These are phyloP conservation scores for Aspergillus jensenii DNA, from an alignment of 2,329 filamentous ascomycete genomes.

Conservation along the genomic window DNA sequence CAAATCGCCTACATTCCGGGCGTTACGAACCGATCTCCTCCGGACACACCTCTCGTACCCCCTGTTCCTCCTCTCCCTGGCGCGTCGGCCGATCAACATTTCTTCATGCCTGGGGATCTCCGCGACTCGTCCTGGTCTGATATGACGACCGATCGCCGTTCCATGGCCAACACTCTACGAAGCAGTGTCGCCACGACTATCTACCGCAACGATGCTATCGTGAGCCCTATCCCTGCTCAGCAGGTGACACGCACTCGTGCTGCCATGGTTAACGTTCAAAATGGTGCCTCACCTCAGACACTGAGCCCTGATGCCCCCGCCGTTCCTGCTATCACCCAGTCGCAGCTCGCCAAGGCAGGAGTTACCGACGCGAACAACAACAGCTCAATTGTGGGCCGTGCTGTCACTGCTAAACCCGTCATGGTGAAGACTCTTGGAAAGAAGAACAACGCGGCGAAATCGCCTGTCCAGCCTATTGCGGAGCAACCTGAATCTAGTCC, in stretches of 20 bases:
- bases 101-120: slow-evolving; percentile 88
- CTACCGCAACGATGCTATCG: slow-evolving; percentile 85
- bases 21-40: slow-evolving; percentile 86
- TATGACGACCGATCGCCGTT: slow-evolving; percentile 59
- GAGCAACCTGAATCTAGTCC: slow-evolving; percentile 18
- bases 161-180: slow-evolving; percentile 49
- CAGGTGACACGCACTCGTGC: slow-evolving; percentile 86
- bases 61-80: slow-evolving; percentile 89
- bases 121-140: slow-evolving; percentile 89
- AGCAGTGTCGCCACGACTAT: slow-evolving; percentile 86
- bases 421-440: slow-evolving; percentile 43
- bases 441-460: slow-evolving; percentile 20
- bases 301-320: slow-evolving; percentile 58
- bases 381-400: slow-evolving; percentile 47
- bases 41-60: slow-evolving; percentile 83
- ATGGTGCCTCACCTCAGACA: slow-evolving; percentile 46
- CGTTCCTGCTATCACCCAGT: slow-evolving; percentile 66
- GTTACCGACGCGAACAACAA: slow-evolving; percentile 31
- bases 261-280: slow-evolving; percentile 89
- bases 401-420: slow-evolving; percentile 45
- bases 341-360: slow-evolving; percentile 42
- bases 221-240: slow-evolving; percentile 75
- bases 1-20: slow-evolving; percentile 99
- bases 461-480: slow-evolving; percentile 19
- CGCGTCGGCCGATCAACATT: slow-evolving; percentile 72